Evolutionary conservation across 306 rosid genomes (phyloP), one percentile per base, ranked within the genome.

Genomic region (Rosa lucieae): DNA sequence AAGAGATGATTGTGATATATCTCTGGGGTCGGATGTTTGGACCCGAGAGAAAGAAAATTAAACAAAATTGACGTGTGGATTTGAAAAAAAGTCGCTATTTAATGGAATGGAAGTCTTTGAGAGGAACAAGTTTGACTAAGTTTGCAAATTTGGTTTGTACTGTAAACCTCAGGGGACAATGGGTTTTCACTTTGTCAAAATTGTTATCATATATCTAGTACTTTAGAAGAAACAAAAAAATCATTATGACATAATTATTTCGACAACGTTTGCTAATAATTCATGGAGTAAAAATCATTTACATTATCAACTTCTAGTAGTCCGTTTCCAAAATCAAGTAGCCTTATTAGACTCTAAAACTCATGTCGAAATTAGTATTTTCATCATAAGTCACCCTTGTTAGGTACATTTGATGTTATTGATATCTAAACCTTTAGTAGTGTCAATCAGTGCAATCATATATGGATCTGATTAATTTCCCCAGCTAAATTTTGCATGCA

Each of bases 121-220:
- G 67, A 73, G 70, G 44, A 59, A 43, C 78, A 23, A 61, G 43
- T 56, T 74, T 74, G 78, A 56, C 78, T 14, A 61, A 61, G 39
- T 56, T 56, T 74, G 62, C 47, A 51, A 17, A 32, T 73, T 42
- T 21, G 18, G 37, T 32, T 18, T 40, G 5, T 21, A 55, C 40
- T 53, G 52, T n/a, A 40, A 56, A 74, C 67, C 77, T 23, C 78
- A 55, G 2, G 18, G 26, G 71, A 61, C 58, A 43, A 17, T 44
- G 59, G 44, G 47, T 17, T 26, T 17, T 26, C 44, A 53, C n/a
- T 11, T 43, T 21, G 26, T 43, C 56, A 59, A 14, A 14, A 8
- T 4, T 8, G 70, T 15, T 53, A 3, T 29, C 29, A 17, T 32
- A 48, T 61, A 8, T 10, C 3, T 11, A 11, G 14, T 10, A 47